These are phyloP conservation scores for carrot (Daucus carota) DNA, from an alignment of 129 eudicot species.

Conservation along the genomic window DNA sequence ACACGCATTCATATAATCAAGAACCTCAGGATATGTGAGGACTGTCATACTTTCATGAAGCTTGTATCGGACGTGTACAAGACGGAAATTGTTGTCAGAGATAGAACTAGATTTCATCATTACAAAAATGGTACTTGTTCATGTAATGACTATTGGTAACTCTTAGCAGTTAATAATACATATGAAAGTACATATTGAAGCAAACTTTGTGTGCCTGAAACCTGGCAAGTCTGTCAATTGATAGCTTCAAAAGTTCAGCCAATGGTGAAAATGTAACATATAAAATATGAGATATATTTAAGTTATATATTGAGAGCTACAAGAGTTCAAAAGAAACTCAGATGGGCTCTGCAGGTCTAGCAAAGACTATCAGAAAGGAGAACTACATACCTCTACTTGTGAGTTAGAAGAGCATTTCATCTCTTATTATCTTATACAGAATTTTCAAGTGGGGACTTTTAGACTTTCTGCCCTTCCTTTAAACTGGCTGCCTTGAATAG, in stretches of 20 bases:
- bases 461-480: slow-evolving; percentile 12
- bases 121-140: slow-evolving; percentile 59
- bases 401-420: slow-evolving; percentile 1
- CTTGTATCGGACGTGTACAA: slow-evolving; percentile 47
- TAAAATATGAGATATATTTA: slow-evolving; percentile 8
- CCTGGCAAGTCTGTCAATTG: neutral
- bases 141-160: slow-evolving; percentile 73
- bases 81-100: slow-evolving; percentile 47
- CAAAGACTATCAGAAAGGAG: slow-evolving; percentile 5
- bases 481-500: slow-evolving; percentile 14
- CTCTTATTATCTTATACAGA: neutral
- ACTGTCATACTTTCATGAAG: slow-evolving; percentile 68
- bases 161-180: neutral
- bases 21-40: slow-evolving; percentile 73
- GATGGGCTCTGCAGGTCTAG: neutral
- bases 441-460: slow-evolving; percentile 42
- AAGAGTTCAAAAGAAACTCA: slow-evolving; percentile 1
- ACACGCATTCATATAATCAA: slow-evolving; percentile 55
- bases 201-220: slow-evolving; percentile 1
- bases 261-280: neutral
- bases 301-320: neutral
- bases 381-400: neutral
- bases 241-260: neutral
- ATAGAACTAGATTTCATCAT: slow-evolving; percentile 67
- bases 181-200: neutral